Evolutionary conservation across 306 rosid species (phyloP).

Genomic region (Corylus heterophylla): DNA sequence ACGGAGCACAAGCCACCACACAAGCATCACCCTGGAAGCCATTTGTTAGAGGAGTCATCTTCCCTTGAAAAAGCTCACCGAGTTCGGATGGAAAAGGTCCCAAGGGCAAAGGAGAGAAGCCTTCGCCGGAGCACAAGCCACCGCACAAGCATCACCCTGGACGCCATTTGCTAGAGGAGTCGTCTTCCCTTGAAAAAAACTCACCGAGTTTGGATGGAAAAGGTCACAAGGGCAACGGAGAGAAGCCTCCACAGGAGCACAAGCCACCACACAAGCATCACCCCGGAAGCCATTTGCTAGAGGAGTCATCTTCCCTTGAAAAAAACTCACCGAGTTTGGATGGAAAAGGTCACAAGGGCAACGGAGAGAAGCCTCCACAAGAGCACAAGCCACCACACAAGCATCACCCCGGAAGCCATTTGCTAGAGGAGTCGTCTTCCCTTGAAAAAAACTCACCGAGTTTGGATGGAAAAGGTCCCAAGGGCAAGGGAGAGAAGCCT

Average conservation of each 20-base stretch:
- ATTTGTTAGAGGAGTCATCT: not conserved
- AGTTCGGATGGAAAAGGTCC: not conserved
- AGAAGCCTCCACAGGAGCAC: too few species aligned
- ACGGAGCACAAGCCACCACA: not conserved
- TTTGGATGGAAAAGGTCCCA: not conserved
- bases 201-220: not conserved
- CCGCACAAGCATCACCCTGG: not conserved
- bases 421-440: not conserved
- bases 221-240: not conserved
- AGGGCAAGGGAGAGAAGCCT: not conserved
- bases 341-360: too few species aligned
- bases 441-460: not conserved
- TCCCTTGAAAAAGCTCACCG: not conserved
- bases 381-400: not conserved
- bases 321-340: too few species aligned
- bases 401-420: not conserved
- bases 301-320: too few species aligned
- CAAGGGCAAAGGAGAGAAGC: not conserved
- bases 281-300: too few species aligned
- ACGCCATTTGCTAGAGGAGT: not conserved
- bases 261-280: too few species aligned
- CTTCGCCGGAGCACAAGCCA: not conserved
- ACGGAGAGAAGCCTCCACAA: slow-evolving; percentile 9
- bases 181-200: not conserved
- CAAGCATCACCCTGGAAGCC: not conserved